Evolutionary conservation across 2,329 filamentous ascomycete species (phyloP).

Genomic region (Diaporthe humulicola): DNA sequence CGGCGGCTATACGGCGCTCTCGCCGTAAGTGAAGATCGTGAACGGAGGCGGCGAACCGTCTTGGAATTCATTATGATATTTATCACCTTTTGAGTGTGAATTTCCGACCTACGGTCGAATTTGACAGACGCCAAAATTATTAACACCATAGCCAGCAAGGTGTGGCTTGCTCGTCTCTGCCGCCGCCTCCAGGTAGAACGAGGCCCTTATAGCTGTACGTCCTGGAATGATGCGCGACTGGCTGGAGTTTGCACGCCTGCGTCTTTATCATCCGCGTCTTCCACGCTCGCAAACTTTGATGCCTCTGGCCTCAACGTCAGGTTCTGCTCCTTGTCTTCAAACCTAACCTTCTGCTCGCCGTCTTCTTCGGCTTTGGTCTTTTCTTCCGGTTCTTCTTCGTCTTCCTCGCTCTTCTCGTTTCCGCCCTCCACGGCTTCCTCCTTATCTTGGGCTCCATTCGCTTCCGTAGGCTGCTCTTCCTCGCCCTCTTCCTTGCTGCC

Average conservation of each 20-base stretch:
- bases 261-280: constrained; percentile 53
- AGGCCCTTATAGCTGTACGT: constrained; percentile 67
- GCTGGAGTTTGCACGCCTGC: constrained; percentile 60
- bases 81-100: constrained; percentile 3
- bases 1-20: not conserved
- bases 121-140: constrained; percentile 15
- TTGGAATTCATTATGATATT: constrained; percentile 36
- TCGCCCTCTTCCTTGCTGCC: constrained; percentile 40
- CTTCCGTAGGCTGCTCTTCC: constrained; percentile 42
- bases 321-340: constrained; percentile 69
- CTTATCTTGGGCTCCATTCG: constrained; percentile 45
- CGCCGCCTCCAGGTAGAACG: not conserved
- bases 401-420: constrained; percentile 45
- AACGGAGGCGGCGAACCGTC: not conserved
- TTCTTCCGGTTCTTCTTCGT: constrained; percentile 52
- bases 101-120: not conserved
- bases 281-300: constrained; percentile 44
- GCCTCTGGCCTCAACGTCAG: constrained; percentile 61
- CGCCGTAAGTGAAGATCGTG: not conserved
- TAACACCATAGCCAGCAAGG: constrained; percentile 22
- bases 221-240: constrained; percentile 73
- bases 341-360: constrained; percentile 69
- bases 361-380: constrained; percentile 51
- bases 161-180: constrained; percentile 12
- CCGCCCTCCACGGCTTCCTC: constrained; percentile 46